These are phyloP conservation scores for Fragaria nilgerrensis DNA, from an alignment of 306 rosid species.

Conservation along the genomic window DNA sequence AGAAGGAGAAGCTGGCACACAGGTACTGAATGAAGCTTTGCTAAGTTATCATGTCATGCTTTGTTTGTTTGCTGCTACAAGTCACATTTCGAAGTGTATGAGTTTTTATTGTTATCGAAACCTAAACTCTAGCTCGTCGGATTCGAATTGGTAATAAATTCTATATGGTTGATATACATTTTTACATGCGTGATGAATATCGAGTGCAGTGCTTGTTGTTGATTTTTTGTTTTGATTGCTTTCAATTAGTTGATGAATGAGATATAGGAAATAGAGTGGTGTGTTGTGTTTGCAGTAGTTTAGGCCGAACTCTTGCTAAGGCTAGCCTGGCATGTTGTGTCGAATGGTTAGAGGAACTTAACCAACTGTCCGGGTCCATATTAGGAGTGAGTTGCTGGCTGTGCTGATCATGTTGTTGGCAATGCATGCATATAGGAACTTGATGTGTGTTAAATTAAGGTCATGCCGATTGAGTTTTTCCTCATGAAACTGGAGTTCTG, in stretches of 20 bases:
- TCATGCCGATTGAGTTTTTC: constrained; percentile 63
- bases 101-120: constrained; percentile 1
- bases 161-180: background rate
- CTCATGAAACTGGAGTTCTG: constrained; percentile 38
- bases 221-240: background rate
- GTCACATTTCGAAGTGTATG: background rate
- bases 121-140: background rate
- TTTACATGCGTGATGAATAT: background rate
- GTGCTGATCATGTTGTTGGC: background rate
- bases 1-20: constrained; percentile 48
- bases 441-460: background rate
- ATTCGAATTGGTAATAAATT: constrained; percentile 5
- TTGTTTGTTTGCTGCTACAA: background rate
- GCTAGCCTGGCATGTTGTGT: background rate
- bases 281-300: background rate
- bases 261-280: background rate
- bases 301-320: background rate
- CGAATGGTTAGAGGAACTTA: background rate
- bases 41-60: background rate
- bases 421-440: background rate
- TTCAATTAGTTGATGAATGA: background rate
- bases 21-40: constrained; percentile 32
- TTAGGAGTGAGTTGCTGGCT: background rate
- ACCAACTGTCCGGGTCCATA: background rate
- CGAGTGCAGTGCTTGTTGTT: background rate